Base-by-base conservation (phyloP, 139 green algal species). In the Volvox reticuliferus region DNA sequence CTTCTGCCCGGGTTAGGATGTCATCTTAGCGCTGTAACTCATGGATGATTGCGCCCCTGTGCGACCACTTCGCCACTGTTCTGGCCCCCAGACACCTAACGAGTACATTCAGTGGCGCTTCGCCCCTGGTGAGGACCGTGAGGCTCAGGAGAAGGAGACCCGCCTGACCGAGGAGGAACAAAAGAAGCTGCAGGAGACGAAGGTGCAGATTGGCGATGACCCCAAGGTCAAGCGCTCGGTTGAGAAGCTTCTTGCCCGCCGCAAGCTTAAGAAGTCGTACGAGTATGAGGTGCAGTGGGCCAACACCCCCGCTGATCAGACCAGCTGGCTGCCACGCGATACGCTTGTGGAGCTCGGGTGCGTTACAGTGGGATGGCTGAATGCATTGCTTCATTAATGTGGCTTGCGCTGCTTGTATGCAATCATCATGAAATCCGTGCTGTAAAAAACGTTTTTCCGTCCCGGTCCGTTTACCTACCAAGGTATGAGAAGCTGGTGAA, bases 91-190 rank as follows among this genome's bases (percentile, higher is more conserved):
- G 94, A 98, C 96, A 2, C 94, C 97, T 92, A 99, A 99, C 93
- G 94, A 99, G 96, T 99, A 99, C 95, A 99, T 99, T 94, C 95
- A 97, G 94, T 99, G 97, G 97, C 97, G 97, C 50, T 99, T 98
- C 85, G 96, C 95, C 55, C 95, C 92, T 62, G 97, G 97, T 88
- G 97, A 99, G 95, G 97, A 99, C 94, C 93, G 96, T 76, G 97
- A 99, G 96, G 95, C 94, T 17, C 94, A 97, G 89, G 87, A 91
- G 65, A 97, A 97, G 94, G 96, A 95, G 19, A 95, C 93, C 73
- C 95, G 95, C 91, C 89, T 96, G 68, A 96, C 93, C 19, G 95
- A 98, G 81, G 98, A 99, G 93, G 98, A 99, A 95, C 91, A 96
- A 91, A 95, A 96, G 90, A 96, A 97, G 94, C 97, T 99, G 94